phyloP scores from a whole-genome alignment of 208 protist genomes.

The Acanthamoeba quina region DNA sequence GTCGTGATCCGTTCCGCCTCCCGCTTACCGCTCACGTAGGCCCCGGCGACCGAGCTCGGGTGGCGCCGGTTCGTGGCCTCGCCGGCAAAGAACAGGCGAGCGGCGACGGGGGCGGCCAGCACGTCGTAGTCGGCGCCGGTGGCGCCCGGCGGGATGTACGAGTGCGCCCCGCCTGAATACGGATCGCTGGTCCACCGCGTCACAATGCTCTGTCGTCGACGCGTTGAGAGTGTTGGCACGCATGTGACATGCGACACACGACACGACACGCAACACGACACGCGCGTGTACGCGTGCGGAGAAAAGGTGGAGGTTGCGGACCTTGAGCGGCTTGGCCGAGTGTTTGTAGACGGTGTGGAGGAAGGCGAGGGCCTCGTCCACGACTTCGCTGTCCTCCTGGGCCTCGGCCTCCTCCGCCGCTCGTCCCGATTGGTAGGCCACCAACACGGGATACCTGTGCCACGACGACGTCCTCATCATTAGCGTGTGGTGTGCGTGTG shows the following conservation, averaged over 20 bases:
- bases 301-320: not conserved
- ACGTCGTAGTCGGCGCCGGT: conserved; percentile 14
- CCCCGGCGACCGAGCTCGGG: not conserved
- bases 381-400: not conserved
- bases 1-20: not conserved
- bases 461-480: not conserved
- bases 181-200: conserved; percentile 1
- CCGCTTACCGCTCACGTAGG: conserved; percentile 21
- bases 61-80: conserved; percentile 21
- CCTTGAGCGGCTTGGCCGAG: conserved; percentile 32
- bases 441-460: not conserved
- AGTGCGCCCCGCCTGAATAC: not conserved
- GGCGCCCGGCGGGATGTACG: conserved; percentile 39
- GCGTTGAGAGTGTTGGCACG: too few species aligned
- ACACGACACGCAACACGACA: not conserved
- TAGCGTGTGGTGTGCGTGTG: too few species aligned
- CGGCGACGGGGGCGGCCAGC: not conserved
- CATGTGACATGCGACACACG: not conserved
- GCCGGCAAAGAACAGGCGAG: conserved; percentile 22
- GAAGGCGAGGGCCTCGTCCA: not conserved
- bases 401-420: conserved; percentile 27
- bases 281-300: not conserved
- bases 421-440: conserved; percentile 8
- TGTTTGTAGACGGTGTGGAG: conserved; percentile 15
- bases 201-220: not conserved